These are phyloP conservation scores for Trichosanthes truncata DNA, from an alignment of 306 rosid species.

Conservation along the genomic window DNA sequence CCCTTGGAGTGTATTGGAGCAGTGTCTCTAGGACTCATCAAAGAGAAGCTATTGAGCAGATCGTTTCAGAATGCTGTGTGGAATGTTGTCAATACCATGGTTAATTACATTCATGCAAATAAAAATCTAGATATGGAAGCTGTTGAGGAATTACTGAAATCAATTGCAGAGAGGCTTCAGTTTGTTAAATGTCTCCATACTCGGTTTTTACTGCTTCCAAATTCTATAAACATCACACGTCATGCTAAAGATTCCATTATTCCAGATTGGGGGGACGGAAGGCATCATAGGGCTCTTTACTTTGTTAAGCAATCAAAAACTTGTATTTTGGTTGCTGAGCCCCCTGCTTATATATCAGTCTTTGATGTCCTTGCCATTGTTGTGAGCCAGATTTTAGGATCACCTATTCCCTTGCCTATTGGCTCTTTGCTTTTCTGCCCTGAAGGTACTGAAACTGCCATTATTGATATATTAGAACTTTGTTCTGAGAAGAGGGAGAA, in stretches of 20 bases:
- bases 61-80: conserved; percentile 79
- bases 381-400: conserved; percentile 82
- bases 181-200: conserved; percentile 74
- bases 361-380: conserved; percentile 73
- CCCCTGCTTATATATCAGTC: conserved; percentile 62
- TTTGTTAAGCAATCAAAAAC: conserved; percentile 55
- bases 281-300: conserved; percentile 56
- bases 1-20: conserved; percentile 45
- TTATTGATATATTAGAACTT: conserved; percentile 66
- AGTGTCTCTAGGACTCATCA: conserved; percentile 45
- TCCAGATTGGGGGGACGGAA: conserved; percentile 64
- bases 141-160: conserved; percentile 36
- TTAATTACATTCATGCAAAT: conserved; percentile 48
- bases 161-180: conserved; percentile 67
- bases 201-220: conserved; percentile 72
- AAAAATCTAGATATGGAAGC: conserved; percentile 34
- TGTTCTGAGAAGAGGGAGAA: conserved; percentile 70
- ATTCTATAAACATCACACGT: conserved; percentile 59
- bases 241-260: conserved; percentile 43
- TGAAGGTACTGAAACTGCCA: conserved; percentile 69
- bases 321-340: conserved; percentile 72
- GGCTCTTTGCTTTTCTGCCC: conserved; percentile 80
- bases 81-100: conserved; percentile 68
- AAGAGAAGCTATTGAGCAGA: conserved; percentile 57
- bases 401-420: conserved; percentile 71